These are phyloP conservation scores for Ustilago crameri DNA, from an alignment of 1,284 basidiomycete species.

Conservation along the genomic window DNA sequence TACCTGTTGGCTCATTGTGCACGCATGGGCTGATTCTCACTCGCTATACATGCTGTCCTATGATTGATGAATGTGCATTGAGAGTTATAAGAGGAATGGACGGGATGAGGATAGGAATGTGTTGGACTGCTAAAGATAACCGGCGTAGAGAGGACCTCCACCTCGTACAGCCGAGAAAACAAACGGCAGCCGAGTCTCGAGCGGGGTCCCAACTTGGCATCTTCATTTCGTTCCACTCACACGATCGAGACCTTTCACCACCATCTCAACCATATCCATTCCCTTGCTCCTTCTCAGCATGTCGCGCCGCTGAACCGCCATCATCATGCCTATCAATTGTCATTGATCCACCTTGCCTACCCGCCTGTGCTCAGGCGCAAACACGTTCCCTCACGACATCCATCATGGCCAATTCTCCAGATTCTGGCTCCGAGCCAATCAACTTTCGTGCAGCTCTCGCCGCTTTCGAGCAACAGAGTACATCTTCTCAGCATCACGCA, in stretches of 20 bases:
- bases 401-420: conserved; percentile 1
- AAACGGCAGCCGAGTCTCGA: neutral
- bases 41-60: neutral
- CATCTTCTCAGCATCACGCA: neutral
- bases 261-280: neutral
- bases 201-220: neutral
- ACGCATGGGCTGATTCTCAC: neutral
- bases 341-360: neutral
- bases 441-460: conserved; percentile 48
- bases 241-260: neutral
- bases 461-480: conserved; percentile 29
- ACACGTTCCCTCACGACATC: neutral
- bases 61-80: too few relatives aligned
- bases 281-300: neutral
- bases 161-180: neutral
- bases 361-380: neutral
- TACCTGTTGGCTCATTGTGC: too few relatives aligned
- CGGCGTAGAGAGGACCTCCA: conserved; percentile 12
- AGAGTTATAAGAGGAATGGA: too few relatives aligned
- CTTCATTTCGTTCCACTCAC: neutral
- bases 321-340: neutral
- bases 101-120: too few relatives aligned
- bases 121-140: neutral
- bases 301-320: neutral
- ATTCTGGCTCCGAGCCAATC: conserved; percentile 28